Evolutionary conservation across 352 stramenopile genomes (phyloP).

Genomic region (Phytopythium mirpurense): DNA sequence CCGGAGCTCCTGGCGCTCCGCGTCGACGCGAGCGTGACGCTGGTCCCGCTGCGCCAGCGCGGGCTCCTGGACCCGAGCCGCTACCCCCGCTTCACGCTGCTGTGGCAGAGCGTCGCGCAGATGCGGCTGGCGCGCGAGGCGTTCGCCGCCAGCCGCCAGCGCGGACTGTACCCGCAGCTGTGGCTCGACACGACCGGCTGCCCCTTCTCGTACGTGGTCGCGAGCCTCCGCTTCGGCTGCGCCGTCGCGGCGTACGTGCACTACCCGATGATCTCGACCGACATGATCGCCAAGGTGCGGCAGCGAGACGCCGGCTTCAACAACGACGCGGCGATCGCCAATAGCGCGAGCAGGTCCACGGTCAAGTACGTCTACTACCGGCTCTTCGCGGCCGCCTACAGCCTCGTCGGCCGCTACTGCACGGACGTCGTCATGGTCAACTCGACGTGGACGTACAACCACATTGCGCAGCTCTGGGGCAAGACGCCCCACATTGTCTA

Average conservation of each 20-base stretch:
- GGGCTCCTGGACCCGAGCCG: constrained; percentile 62
- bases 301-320: constrained; percentile 92
- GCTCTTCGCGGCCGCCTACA: constrained; percentile 92
- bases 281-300: constrained; percentile 96
- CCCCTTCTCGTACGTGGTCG: constrained; percentile 96
- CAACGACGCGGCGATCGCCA: constrained; percentile 85
- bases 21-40: constrained; percentile 48
- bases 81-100: constrained; percentile 92
- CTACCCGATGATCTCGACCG: constrained; percentile 99
- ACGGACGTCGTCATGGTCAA: constrained; percentile 96
- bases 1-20: constrained; percentile 53
- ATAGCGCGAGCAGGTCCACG: constrained; percentile 69
- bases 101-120: constrained; percentile 95
- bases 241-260: constrained; percentile 96
- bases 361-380: constrained; percentile 97
- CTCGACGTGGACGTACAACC: constrained; percentile 96
- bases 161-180: constrained; percentile 68
- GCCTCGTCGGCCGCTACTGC: constrained; percentile 78
- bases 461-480: constrained; percentile 94
- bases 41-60: constrained; percentile 73
- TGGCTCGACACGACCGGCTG: constrained; percentile 98
- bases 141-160: constrained; percentile 48
- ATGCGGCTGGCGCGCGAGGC: constrained; percentile 88
- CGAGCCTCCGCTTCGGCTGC: constrained; percentile 77
- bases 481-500: constrained; percentile 84